Evolutionary conservation across 2,329 filamentous ascomycete genomes (phyloP), one percentile per base, ranked within the genome.

Genomic region (Aspergillus sp.): DNA sequence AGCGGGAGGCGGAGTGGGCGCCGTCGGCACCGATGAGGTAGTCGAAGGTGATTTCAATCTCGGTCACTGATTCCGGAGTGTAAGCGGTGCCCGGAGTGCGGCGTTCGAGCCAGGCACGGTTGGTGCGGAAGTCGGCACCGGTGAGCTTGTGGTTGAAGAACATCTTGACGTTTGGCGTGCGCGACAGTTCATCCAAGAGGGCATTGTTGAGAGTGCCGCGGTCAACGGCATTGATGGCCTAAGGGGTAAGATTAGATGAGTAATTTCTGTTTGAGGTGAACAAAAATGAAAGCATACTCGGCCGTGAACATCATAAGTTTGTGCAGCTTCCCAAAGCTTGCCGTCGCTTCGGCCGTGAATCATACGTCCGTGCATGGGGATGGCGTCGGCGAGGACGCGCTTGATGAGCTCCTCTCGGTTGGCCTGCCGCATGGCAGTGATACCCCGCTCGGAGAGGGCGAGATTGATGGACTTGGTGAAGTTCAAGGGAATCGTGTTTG

Each of bases 381-480:
- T 92, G 0, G 93, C 94, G 55, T 89, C 86, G 1, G 80, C 81
- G 69, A 97, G 83, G 32, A 98, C 87, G 67, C 87, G 83, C 12
- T 93, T 84, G 32, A 97, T 80, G 38, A 98, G 84, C 3, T 82
- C 84, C 3, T 86, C 79, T 32, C 88, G 84, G 25, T 87, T 85
- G 1, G 91, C 87, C 68, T 90, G 82, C 55, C 86, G 85, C 78
- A 99, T 89, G 21, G 94, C 91, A 75, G 95, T 91, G 74, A 98
- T 93, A 32, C 95, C 95, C 60, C 95, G 88, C 74, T 98, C 93
- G 0, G 95, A 98, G 0, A 99, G 82, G 21, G 95, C 94, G 58
- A 99, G 80, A 73, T 99, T 99, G 81, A 99, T 99, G n/a, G 95
- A 98, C 76, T 92, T 96, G 62, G 93, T 96, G 73, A 97, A 97